Evolutionary conservation across 495 filamentous ascomycete species (phyloP).

Genomic region (Sordaria brevicollis): DNA sequence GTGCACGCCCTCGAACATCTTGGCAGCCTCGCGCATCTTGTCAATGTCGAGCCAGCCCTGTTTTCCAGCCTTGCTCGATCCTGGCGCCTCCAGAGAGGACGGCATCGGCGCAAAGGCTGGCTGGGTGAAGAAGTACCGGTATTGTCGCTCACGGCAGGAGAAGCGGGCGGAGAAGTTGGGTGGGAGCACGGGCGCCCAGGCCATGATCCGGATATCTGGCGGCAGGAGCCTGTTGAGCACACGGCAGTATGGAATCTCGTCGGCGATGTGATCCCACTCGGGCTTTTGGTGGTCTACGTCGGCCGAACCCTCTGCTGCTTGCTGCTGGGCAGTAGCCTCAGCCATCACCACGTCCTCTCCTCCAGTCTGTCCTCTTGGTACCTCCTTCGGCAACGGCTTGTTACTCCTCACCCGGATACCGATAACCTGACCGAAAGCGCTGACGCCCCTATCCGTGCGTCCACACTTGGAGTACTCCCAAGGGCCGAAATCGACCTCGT

Average conservation of each 20-base stretch:
- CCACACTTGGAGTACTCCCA: constrained; percentile 92
- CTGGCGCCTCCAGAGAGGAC: constrained; percentile 11
- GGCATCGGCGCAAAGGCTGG: constrained; percentile 65
- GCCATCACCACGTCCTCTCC: background rate
- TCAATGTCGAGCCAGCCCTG: constrained; percentile 62
- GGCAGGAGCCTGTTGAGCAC: constrained; percentile 82
- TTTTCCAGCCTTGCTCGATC: constrained; percentile 16
- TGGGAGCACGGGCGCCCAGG: constrained; percentile 82
- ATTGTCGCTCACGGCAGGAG: constrained; percentile 77
- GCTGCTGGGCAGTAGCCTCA: background rate
- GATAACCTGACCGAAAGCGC: constrained; percentile 94
- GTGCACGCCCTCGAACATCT: constrained; percentile 67
- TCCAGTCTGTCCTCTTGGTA: background rate
- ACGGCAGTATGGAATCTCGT: constrained; percentile 74
- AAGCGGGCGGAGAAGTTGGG: constrained; percentile 82
- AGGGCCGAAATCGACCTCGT: constrained; percentile 58
- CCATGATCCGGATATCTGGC: constrained; percentile 77
- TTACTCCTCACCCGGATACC: constrained; percentile 71
- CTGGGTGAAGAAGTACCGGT: constrained; percentile 95
- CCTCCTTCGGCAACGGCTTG: constrained; percentile 38
- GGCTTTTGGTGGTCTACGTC: constrained; percentile 8
- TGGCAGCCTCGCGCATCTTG: constrained; percentile 74
- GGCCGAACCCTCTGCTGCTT: background rate
- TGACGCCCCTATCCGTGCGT: constrained; percentile 84
- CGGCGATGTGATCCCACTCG: constrained; percentile 60